Base-by-base conservation (phyloP, 768 basidiomycete species). In the Arthromyces matolae region DNA sequence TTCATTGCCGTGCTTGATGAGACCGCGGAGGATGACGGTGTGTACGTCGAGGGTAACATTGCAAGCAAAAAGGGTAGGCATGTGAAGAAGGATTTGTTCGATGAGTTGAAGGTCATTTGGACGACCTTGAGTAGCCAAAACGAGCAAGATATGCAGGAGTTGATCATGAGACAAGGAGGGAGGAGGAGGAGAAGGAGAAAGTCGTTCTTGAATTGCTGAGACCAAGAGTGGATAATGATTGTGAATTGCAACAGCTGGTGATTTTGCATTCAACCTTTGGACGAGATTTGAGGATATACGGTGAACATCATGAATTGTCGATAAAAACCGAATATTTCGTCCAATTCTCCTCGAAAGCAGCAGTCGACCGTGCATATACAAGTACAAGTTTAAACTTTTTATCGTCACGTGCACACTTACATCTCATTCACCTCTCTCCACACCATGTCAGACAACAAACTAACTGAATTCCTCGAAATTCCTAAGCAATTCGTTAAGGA, bases 401-500 rank as follows among this genome's bases (percentile, higher is more conserved):
- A 63, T 65, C 69, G 67, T 70, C 64, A n/a, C n/a, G n/a, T n/a
- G n/a, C 70, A 62, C 61, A 64, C 52, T 37, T 38, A 10, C 51
- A 20, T 47, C 45, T 49, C 43, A 47, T 40, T 41, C 14, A 44
- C 29, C 46, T 51, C 49, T 37, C 49, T 53, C 60, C 50, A 52
- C 67, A 72, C 54, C 70, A 95, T 93, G 89, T 89, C 92, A 52
- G 93, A 95, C 64, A 87, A 89, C n/a, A n/a, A 74, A 63, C 95
- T 49, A 84, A 80, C 62, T n/a, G 95, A 97, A 63, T 84, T 97
- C 71, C 69, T 88, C 52, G 93, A 96, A 45, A 78, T 94, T 45
- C 93, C 93, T 28, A 89, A 93, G 67, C 82, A 93, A 60, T 97
- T 97, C 68, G 59, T 93, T 57, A 87, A 80, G 60, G 96, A 99